phyloP scores from a whole-genome alignment of 495 filamentous ascomycete species.

The Aspergillus avenaceus region DNA sequence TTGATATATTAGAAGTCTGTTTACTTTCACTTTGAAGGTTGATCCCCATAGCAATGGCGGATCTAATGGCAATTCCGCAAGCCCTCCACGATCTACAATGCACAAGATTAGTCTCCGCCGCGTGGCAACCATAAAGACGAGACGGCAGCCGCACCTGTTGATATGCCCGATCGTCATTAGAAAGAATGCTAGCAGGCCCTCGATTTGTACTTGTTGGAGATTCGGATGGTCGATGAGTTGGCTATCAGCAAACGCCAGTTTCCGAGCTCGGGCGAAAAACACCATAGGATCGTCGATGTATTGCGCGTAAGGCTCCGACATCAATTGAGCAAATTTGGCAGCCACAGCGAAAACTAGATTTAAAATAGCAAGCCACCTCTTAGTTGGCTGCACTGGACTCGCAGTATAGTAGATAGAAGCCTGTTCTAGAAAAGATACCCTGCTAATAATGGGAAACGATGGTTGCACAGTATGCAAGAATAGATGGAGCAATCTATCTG shows the following conservation, averaged over 20 bases:
- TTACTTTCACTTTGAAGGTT: slow-evolving; percentile 57
- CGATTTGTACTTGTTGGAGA: slow-evolving; percentile 55
- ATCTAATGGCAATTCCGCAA: slow-evolving; percentile 54
- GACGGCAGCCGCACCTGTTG: slow-evolving; percentile 44
- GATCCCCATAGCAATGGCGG: slow-evolving; percentile 55
- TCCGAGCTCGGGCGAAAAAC: slow-evolving; percentile 57
- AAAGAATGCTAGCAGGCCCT: slow-evolving; percentile 55
- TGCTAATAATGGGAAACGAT: slow-evolving; percentile 56
- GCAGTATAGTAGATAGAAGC: slow-evolving; percentile 34
- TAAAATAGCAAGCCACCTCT: slow-evolving; percentile 55
- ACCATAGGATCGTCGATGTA: slow-evolving; percentile 37
- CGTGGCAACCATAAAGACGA: neutral
- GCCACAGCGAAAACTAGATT: slow-evolving; percentile 64
- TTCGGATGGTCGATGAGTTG: slow-evolving; percentile 49
- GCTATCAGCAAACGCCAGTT: slow-evolving; percentile 44
- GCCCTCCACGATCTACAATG: slow-evolving; percentile 55
- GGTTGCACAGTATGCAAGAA: slow-evolving; percentile 53
- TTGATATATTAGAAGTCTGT: slow-evolving; percentile 43
- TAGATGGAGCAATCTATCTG: slow-evolving; percentile 46
- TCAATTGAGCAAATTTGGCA: slow-evolving; percentile 43
- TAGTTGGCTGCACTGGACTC: slow-evolving; percentile 30
- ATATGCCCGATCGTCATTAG: slow-evolving; percentile 54
- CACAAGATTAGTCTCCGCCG: neutral
- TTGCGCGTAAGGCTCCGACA: neutral
- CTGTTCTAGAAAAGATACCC: slow-evolving; percentile 35